Evolutionary conservation across 257 asterid species (phyloP), one percentile per base, ranked within the genome.

Genomic region (Scutellaria barbata): DNA sequence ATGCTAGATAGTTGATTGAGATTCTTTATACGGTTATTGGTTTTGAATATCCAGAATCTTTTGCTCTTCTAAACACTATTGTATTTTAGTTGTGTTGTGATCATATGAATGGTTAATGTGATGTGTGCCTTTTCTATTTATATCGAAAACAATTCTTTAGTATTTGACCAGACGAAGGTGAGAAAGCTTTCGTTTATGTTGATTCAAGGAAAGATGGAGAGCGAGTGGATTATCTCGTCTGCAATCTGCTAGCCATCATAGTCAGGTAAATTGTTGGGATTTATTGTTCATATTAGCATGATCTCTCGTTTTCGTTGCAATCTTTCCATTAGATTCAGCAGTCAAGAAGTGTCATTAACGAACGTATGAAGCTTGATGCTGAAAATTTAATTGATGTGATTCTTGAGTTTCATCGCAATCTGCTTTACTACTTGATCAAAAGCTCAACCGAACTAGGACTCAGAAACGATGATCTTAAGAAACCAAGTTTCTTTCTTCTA

Each of bases 251-350:
- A 30, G 4, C 54, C 76, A 10, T 20, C 37, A 62, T 37, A 45
- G 18, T 45, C 61, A 43, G 76, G 80, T 76, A 43, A 50, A 59
- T 17, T 69, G 45, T 6, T 59, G 18, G 55, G 41, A 45, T 63
- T 20, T 11, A 10, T 43, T 17, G 0, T 52, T 53, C 40, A 16
- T 16, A 10, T 43, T 47, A 57, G 18, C 45, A 39, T 30, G 13
- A 20, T 48, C 10, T 47, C 50, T 2, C 69, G 13, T 30, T 56
- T 59, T 66, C 30, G 18, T 5, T 30, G 2, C 8, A 14, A 55
- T 47, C 14, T 37, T 47, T 40, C 43, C 61, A n/a, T 47, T 57
- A 22, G 10, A 30, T 47, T 74, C 39, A 18, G n/a, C 25, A 43
- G 43, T 14, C 39, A 9, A 18, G 48, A 50, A 65, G 14, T 50